Base-by-base conservation (phyloP, 331 rosid genomes). In the Erythrophleum ivorense region DNA sequence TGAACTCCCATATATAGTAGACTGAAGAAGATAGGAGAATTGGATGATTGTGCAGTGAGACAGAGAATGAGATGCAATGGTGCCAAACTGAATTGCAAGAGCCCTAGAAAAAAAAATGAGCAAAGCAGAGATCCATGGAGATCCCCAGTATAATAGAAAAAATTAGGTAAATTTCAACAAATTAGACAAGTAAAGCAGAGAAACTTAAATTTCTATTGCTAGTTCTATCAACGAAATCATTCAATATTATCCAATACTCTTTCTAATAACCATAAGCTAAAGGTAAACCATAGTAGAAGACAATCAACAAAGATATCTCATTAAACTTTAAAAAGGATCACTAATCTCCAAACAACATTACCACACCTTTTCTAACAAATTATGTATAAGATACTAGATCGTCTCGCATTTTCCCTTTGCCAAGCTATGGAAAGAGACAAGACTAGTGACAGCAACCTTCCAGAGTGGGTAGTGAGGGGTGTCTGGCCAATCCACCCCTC, bases 41-140 rank as follows among this genome's bases (percentile, higher is more conserved):
- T 57, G 33, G 53, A 3, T 24, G 55, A 71, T 54, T 58, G 79
- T 57, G 71, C 50, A 78, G 75, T 73, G 78, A 45, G 67, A 65
- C 8, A 76, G 83, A 77, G 78, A 85, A 53, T 59, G 77, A 57
- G 45, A 59, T 8, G 74, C 12, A n/a, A 66, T 52, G 65, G 83
- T 8, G 50, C 41, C 31, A 8, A 45, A 46, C 31, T 12, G 72
- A 84, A 77, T 76, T 67, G 24, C 54, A 2, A 87, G 84, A 93
- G 88, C 97, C 99, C 99, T 92, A 92, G 66, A 11, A 21, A 70
- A 24, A 24, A 63, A 70, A 41, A n/a, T 41, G 54, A 43, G 33
- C 10, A 68, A 68, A 43, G 36, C 18, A 19, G 18, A 68, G 54
- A 31, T 18, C 19, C 49, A 40, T 9, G 15, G 15, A 6, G 33